Base-by-base conservation (phyloP, 495 filamentous ascomycete genomes). In the Aspergillus bridgeri region DNA sequence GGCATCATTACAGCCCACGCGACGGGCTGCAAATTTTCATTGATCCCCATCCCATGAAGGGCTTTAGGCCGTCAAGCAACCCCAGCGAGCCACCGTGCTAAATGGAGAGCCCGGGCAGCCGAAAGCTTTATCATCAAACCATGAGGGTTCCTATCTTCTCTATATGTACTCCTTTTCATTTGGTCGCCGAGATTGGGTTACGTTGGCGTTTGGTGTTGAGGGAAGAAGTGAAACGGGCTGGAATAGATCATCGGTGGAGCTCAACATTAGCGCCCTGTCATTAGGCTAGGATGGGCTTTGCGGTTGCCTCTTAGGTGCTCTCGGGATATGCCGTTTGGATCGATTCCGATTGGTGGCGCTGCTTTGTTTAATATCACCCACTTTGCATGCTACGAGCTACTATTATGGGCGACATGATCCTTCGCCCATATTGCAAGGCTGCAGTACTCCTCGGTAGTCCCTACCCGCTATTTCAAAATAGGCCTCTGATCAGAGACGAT, bases 21-120 rank as follows among this genome's bases (percentile, higher is more conserved):
- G 4, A 49, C 48, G 15, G 54, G 54, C 54, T 57, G 47, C 15
- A 57, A 15, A 27, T 51, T 42, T 20, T 51, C 49, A 42, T 51
- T 51, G 49, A 51, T 42, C 49, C 49, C 49, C 49, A 51, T 51
- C 21, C 49, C 49, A 51, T 42, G 25, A 51, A 51, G 49, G n/a
- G n/a, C 22, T 42, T 18, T 19, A 33, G 33, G 48, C 27, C n/a
- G 7, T 15, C 17, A 2, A 20, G 27, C 3, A 38, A 20, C 27
- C 25, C 25, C 17, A 38, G n/a, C 20, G 6, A 42, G 13, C 27
- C 15, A 13, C 27, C 18, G 2, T 7, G 17, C 5, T 6, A 13
- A 42, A 42, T 5, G 7, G 29, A 4, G 21, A 7, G 25, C 3
- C 1, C 18, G 13, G 6, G 8, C 7, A 29, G 19, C 11, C 9